Evolutionary conservation across 2,329 filamentous ascomycete genomes (phyloP), one percentile per base, ranked within the genome.

Genomic region (Malbranchea zuffiana): DNA sequence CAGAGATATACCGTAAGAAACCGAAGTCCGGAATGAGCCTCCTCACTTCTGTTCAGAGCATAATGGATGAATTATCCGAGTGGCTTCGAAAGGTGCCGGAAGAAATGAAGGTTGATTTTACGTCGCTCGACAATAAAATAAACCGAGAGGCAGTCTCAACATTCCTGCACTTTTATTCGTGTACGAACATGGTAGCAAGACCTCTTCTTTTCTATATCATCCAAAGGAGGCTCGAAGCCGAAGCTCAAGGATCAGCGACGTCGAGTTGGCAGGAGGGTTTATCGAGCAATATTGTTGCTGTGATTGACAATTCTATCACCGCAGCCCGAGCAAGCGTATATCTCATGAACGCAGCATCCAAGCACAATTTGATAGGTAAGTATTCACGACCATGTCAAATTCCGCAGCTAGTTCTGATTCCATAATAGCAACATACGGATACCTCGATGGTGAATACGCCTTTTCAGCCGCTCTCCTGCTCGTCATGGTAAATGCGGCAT

Each of bases 391-490:
- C 5, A 8, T 26, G n/a, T 16, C 20, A 23, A 3, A 10, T 17
- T 18, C 5, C 16, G 2, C 13, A 7, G 12, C 6, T 12, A 19
- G 10, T 20, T 41, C n/a, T 37, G 30, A 37, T 8, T n/a, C 27
- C 11, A 25, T 27, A 12, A 28, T 37, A 62, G 67, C 70, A 13
- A 74, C 69, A 0, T 74, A 71, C 45, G 71, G 71, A 16, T 74
- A 71, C 48, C 69, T 74, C 57, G 71, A 74, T 40, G 65, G 67
- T 11, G 71, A 74, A 42, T 70, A 74, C 45, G 62, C 66, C 16
- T 72, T 74, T 45, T 71, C 67, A 0, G 68, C 70, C 1, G 63
- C 68, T 7, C 62, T 74, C 7, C 60, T 73, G 2, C 60, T 74
- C 4, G 65, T 73, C 16, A 70, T 74, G 64, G 65, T 70, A 13